Conservation (phyloP, 257 asterid species). For the Apocynum venetum region DNA sequence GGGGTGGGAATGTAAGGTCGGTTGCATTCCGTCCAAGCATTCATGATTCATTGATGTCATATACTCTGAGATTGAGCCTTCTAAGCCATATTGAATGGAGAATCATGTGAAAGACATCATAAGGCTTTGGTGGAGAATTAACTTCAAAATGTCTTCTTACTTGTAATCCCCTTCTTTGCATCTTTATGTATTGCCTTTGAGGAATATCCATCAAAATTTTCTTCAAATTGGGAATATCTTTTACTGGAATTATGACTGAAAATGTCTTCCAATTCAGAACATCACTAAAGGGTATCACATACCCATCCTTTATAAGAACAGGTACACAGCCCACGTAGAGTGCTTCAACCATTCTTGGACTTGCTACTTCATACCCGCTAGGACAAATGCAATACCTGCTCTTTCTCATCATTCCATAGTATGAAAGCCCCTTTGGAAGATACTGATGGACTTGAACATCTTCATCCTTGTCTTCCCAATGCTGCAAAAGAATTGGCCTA, state of each 20-base stretch:
- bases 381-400: slow-evolving; percentile 80
- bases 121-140: slow-evolving; percentile 57
- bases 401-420: slow-evolving; percentile 54
- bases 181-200: slow-evolving; percentile 53
- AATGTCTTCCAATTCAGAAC: slow-evolving; percentile 69
- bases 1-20: no score
- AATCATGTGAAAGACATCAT: slow-evolving; percentile 80
- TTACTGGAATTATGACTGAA: slow-evolving; percentile 42
- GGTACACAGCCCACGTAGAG: slow-evolving; percentile 76
- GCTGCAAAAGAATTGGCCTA: slow-evolving; percentile 61
- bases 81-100: slow-evolving; percentile 91
- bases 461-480: slow-evolving; percentile 76
- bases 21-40: no score
- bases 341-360: slow-evolving; percentile 83
- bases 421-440: slow-evolving; percentile 60
- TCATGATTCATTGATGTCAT: no score
- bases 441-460: slow-evolving; percentile 60
- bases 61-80: slow-evolving; percentile 43
- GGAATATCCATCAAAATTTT: slow-evolving; percentile 53
- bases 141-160: slow-evolving; percentile 75
- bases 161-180: slow-evolving; percentile 66
- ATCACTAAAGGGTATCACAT: slow-evolving; percentile 72
- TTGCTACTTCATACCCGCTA: slow-evolving; percentile 77
- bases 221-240: slow-evolving; percentile 57
- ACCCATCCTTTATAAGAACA: slow-evolving; percentile 53